Evolutionary conservation across 306 rosid species (phyloP), one percentile per base, ranked within the genome.

Genomic region (Malus sylvestris): DNA sequence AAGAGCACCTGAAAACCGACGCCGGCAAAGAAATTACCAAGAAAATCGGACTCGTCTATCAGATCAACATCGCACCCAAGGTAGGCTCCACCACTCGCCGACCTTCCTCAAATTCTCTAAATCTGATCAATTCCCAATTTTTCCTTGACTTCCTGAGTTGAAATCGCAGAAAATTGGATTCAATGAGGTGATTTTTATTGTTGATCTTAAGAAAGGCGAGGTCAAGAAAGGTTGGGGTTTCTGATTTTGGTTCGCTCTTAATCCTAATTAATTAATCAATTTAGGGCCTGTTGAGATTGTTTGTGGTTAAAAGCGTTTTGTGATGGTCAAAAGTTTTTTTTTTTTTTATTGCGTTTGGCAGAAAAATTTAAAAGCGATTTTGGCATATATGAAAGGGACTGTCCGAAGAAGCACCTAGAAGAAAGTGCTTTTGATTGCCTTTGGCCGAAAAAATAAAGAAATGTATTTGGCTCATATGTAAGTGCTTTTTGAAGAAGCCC

Each of bases 191-290:
- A 32, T 78, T 35, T 95, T 89, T 62, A 85, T 87, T 2, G 85
- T 95, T 86, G 97, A 95, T 91, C 93, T 92, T 80, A 95, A 95
- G 97, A 89, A 89, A 73, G 97, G 96, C 71, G 86, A 87, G 63
- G 96, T 95, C 68, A 76, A 51, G 75, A 89, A 89, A 92, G 99
- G 98, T 91, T 82, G 9, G 88, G 76, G 40, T 51, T 76, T 23
- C 55, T 22, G 70, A 27, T 29, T 29, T 44, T 22, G 63, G 6
- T 58, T 25, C 12, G 18, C 35, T 13, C 66, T 16, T 25, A 23
- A 1, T 22, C 15, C 33, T 11, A 4, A 5, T 60, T 25, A 60
- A 13, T 5, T 25, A 60, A 25, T 60, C 8, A 13, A 46, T 46
- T 46, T 13, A 33, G 53, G 16, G 53, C 19, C 18, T 46, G 19